Conservation (phyloP, 2,329 filamentous ascomycete genomes). For the Elsinoe necatrix region DNA sequence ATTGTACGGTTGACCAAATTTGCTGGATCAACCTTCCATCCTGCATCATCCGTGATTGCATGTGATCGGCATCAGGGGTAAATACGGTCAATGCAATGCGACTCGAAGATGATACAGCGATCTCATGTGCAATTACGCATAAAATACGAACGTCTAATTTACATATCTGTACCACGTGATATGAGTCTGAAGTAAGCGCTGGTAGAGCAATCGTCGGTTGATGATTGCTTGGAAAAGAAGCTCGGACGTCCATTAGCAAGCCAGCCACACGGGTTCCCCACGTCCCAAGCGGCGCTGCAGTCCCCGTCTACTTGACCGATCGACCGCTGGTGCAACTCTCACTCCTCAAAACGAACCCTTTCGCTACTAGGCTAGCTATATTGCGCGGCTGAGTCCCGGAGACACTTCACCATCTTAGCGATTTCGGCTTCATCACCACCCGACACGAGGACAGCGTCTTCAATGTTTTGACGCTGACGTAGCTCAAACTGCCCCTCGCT, state of each 20-base stretch:
- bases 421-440: neutral
- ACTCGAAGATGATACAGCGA: neutral
- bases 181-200: neutral
- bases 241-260: neutral
- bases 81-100: neutral
- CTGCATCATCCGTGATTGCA: neutral
- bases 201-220: neutral
- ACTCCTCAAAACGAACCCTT: neutral
- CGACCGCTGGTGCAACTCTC: conserved; percentile 10
- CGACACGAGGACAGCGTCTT: neutral
- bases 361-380: neutral
- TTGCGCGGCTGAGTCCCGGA: neutral
- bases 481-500: neutral
- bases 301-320: neutral
- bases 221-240: neutral
- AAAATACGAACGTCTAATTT: too few relatives aligned
- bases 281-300: neutral
- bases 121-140: neutral
- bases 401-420: neutral
- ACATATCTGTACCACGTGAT: too few relatives aligned
- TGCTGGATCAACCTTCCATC: neutral
- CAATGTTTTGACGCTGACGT: conserved; percentile 11
- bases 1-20: neutral
- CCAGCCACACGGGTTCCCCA: conserved; percentile 1
- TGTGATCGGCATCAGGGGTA: conserved; percentile 12